These are phyloP conservation scores for Leccinum pallidistipes DNA, from an alignment of 1,284 basidiomycete species.

Conservation along the genomic window DNA sequence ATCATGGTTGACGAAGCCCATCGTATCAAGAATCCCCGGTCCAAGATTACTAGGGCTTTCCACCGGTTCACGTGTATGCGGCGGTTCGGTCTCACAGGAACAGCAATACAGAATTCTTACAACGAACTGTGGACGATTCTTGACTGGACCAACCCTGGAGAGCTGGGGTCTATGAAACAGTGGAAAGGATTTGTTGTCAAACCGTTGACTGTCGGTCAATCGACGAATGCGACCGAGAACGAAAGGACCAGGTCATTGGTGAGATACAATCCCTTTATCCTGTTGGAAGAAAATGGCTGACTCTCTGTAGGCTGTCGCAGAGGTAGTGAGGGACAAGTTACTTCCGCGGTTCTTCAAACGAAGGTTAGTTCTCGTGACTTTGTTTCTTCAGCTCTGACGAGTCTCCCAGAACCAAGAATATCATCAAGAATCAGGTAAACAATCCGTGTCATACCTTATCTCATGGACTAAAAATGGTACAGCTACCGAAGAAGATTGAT, in stretches of 20 bases:
- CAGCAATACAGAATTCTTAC: conserved; percentile 85
- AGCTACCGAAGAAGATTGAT: conserved; percentile 83
- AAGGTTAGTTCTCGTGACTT: conserved; percentile 45
- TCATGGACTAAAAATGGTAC: conserved; percentile 1
- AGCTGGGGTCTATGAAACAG: conserved; percentile 61
- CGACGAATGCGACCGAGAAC: conserved; percentile 58
- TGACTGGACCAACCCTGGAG: conserved; percentile 77
- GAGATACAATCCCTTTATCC: background rate
- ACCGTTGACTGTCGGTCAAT: conserved; percentile 71
- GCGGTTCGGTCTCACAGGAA: conserved; percentile 81
- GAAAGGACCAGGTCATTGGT: conserved; percentile 60
- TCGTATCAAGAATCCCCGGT: conserved; percentile 70
- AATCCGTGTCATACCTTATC: background rate
- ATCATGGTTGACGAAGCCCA: conserved; percentile 86
- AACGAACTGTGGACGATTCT: conserved; percentile 83
- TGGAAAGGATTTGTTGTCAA: conserved; percentile 69
- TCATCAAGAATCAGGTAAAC: conserved; percentile 69
- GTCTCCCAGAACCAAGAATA: conserved; percentile 67
- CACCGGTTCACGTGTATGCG: conserved; percentile 58
- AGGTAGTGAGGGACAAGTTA: conserved; percentile 60
- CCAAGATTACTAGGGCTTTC: conserved; percentile 63
- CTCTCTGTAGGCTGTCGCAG: conserved; percentile 48
- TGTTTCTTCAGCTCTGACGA: conserved; percentile 2
- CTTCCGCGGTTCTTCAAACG: conserved; percentile 77
- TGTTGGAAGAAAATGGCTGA: conserved; percentile 8